Base-by-base conservation (phyloP, 2,329 filamentous ascomycete species). In the Chaetomiaceae sp. region DNA sequence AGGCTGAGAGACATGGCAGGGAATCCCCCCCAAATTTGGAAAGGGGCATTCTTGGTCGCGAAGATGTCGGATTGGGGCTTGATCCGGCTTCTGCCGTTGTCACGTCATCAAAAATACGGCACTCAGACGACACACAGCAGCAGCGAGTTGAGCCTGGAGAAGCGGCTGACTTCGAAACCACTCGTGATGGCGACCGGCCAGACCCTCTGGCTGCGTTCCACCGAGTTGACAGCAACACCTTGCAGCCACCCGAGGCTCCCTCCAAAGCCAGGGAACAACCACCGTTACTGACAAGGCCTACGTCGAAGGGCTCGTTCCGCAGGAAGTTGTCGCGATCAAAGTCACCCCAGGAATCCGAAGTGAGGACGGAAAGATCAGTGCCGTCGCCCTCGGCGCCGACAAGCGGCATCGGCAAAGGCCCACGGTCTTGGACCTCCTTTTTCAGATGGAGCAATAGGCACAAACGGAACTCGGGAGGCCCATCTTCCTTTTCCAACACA, bases 401-500 rank as follows among this genome's bases (percentile, higher is more conserved):
- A 46, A 72, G 75, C 44, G 81, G 78, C 54, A 71, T 66, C 27
- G 73, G 71, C 49, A 69, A 66, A 13, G 66, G 67, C 7, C 70
- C 72, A 18, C 62, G 76, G 29, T 78, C 85, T 0, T 87, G 90
- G 75, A 81, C 84, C 4, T 84, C 87, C 0, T 80, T 96, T 32
- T 89, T 96, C 70, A 82, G 81, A 62, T 86, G 86, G 68, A 81
- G 81, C 25, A 77, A 75, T 71, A 74, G 80, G 75, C 76, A 74
- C 68, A 75, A 79, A 72, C 69, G 82, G 69, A 65, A 73, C 65
- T 70, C 79, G 66, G 57, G 76, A 66, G 78, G 68, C 2, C 79
- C 86, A 3, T 87, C 89, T 0, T 90, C 91, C n/a, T 94, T 95
- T 66, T 90, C 90, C 4, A 96, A 96, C 64, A 89, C 90, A 0